Percentiles rank a stretch among this genome's conserved stretches.
phyloP scores from a whole-genome alignment of 1,284 basidiomycete genomes.

The Pascua guehoae region DNA sequence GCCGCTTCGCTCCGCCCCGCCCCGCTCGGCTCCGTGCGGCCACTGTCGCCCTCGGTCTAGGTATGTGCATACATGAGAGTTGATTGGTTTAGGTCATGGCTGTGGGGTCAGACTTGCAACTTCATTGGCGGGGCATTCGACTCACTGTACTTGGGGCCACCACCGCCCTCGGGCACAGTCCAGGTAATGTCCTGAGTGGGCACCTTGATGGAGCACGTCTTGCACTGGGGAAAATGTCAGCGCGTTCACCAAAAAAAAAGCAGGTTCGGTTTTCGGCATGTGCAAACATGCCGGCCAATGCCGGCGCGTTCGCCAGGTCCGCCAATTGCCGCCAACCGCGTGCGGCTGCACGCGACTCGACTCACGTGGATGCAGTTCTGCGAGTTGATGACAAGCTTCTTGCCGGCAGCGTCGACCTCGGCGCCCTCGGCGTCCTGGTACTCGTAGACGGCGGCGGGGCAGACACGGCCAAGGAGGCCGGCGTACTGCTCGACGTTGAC shows the following conservation, averaged over 20 bases:
- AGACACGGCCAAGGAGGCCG: slow-evolving; percentile 80
- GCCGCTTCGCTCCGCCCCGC: too few relatives aligned
- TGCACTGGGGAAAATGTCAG: slow-evolving; percentile 61
- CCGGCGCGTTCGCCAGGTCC: not conserved
- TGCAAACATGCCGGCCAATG: not conserved
- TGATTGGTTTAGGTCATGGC: slow-evolving; percentile 22
- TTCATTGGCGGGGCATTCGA: slow-evolving; percentile 1
- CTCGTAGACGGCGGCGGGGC: slow-evolving; percentile 96
- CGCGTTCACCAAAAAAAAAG: too few relatives aligned
- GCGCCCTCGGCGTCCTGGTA: slow-evolving; percentile 68
- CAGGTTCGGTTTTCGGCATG: too few relatives aligned
- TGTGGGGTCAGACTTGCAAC: slow-evolving; percentile 1
- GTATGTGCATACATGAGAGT: not conserved
- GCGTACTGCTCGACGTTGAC: slow-evolving; percentile 77
- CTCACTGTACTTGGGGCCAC: slow-evolving; percentile 88
- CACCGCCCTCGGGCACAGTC: slow-evolving; percentile 84
- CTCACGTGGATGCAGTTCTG: slow-evolving; percentile 58
- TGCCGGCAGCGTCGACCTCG: slow-evolving; percentile 61
- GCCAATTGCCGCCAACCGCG: too few relatives aligned
- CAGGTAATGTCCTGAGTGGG: slow-evolving; percentile 91
- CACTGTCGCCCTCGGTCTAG: too few relatives aligned
- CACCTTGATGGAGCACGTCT: slow-evolving; percentile 85
- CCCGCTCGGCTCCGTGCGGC: too few relatives aligned
- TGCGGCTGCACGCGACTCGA: slow-evolving; percentile 8
- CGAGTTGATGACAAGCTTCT: slow-evolving; percentile 93